Base-by-base conservation (phyloP, 2,329 filamentous ascomycete genomes). In the Juglanconis sp. region DNA sequence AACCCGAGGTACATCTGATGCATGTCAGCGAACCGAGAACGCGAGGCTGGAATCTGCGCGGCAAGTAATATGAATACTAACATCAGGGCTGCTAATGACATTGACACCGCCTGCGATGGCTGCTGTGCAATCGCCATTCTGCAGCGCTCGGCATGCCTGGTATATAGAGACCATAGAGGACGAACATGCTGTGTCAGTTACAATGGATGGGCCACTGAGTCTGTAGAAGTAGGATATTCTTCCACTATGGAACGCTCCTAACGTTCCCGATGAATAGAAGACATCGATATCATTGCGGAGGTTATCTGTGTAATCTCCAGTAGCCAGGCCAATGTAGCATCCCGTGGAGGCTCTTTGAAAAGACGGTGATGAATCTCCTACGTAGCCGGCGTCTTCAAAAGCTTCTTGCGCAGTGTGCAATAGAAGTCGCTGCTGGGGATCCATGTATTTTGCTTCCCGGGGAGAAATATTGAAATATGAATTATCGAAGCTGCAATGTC, bases 331-430 rank as follows among this genome's bases (percentile, higher is more conserved):
- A n/a, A 47, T 24, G 17, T 24, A 47, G 34, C 38, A 47, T 2
- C 49, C 49, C 17, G 47, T 46, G 7, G 30, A 52, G 3, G 44
- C 36, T 17, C 24, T 9, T 0, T 15, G 3, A 13, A 52, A 52
- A 24, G 48, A 52, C 5, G 36, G 36, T 1, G 35, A 52, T 24
- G 15, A 15, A 31, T 52, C 38, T 3, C 47, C 47, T 5, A 42
- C 31, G 53, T 70, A 68, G 5, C 67, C 67, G 0, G 48, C 7
- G 11, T 61, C 52, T 50, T 73, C 71, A 1, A 76, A 57, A 0
- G 72, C 72, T 47, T 80, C 72, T 63, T 79, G 80, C 0, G 77
- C 73, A 0, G 67, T 69, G 61, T 79, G 72, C 3, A 78, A 68
- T 2, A 73, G 49, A 4, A 72, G 56, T 6, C 76, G 69, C 42